Percentiles rank a stretch among this genome's conserved stretches.
Conservation (phyloP, 805 yeast genomes). For the Candida ficus region DNA sequence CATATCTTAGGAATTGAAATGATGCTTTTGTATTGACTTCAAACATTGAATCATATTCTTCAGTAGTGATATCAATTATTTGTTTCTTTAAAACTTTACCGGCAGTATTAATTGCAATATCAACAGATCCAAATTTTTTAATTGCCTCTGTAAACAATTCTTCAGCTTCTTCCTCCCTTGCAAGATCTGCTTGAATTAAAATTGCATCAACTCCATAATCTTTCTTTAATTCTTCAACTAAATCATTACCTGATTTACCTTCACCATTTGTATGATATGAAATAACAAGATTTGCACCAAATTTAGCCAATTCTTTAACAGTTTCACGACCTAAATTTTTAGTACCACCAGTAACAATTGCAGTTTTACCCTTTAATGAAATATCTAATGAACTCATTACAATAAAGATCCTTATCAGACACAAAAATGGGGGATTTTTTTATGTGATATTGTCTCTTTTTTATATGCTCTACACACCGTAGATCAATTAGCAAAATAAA, state of each 20-base stretch:
- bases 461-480: too few species aligned
- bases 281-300: constrained; percentile 48
- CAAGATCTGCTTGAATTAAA: constrained; percentile 19
- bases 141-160: constrained; percentile 43
- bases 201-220: constrained; percentile 35
- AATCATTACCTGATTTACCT: constrained; percentile 29
- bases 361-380: constrained; percentile 40
- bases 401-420: too few species aligned
- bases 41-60: constrained; percentile 52
- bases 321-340: constrained; percentile 56
- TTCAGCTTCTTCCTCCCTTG: constrained; percentile 34
- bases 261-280: constrained; percentile 48
- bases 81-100: constrained; percentile 65
- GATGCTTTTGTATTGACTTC: constrained; percentile 53
- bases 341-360: constrained; percentile 55
- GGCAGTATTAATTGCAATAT: constrained; percentile 62
- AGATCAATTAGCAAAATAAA: too few species aligned
- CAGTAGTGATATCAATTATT: constrained; percentile 43
- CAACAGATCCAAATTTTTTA: constrained; percentile 43
- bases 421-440: too few species aligned
- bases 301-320: constrained; percentile 47
- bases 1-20: constrained; percentile 54
- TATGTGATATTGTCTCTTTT: too few species aligned
- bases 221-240: constrained; percentile 32
- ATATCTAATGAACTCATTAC: constrained; percentile 21